Evolutionary conservation across 768 basidiomycete genomes (phyloP), one percentile per base, ranked within the genome.

Genomic region (Leucogyrophana mollusca): DNA sequence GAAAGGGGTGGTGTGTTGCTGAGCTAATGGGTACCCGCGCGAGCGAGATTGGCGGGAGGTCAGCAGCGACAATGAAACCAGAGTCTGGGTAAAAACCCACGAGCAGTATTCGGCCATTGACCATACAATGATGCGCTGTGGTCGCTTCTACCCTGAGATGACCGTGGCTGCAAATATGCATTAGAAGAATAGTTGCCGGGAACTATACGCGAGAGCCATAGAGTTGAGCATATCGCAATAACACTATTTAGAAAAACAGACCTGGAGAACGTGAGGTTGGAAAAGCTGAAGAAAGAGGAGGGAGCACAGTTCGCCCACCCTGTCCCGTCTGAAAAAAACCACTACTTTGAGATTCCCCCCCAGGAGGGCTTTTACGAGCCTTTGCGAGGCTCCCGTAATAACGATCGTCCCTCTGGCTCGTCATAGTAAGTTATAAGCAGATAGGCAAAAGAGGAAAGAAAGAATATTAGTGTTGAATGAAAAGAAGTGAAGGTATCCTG

Each of bases 211-310:
- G 67, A 57, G 73, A 77, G 65, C 71, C 68, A 69, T 65, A 66
- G 71, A 68, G 71, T 80, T 82, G 78, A 82, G 79, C 71, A 70
- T 60, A 69, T 73, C 73, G 76, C 62, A 66, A 62, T 61, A 67
- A 77, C 67, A 77, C 71, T 68, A 76, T 61, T 73, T 70, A 76
- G 71, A 69, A 69, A 69, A 77, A 87, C 86, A 79, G 82, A 88
- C 86, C 86, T 88, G 86, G 80, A 85, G 83, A 85, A 82, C 77
- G 85, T 85, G 82, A 87, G 83, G 80, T 82, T 85, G 85, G 85
- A 84, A 86, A 85, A 61, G 80, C 80, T 71, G 83, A 76, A 81
- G 81, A 78, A 79, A 88, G 74, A 82, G 86, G 82, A 83, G 86
- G 87, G 69, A 87, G 82, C 75, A 86, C 79, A 76, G 83, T 80